These are phyloP conservation scores for Saturnispora mendoncae DNA, from an alignment of 805 yeast species.

Conservation along the genomic window DNA sequence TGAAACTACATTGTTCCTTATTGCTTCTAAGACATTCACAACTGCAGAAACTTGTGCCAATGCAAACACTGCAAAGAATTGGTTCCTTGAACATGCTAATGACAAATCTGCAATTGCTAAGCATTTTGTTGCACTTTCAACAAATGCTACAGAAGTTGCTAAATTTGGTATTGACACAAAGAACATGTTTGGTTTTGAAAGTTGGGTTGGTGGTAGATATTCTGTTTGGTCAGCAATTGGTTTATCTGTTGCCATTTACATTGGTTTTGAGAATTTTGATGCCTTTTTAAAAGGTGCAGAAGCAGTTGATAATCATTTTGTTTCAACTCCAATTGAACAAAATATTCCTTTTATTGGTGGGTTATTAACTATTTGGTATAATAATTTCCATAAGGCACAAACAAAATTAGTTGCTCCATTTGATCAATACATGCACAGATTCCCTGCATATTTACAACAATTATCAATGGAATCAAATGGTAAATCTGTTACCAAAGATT, in stretches of 20 bases:
- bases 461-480: slow-evolving; percentile 99
- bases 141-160: slow-evolving; percentile 84
- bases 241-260: slow-evolving; percentile 85
- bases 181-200: slow-evolving; percentile 97
- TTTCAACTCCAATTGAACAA: slow-evolving; percentile 71
- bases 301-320: slow-evolving; percentile 90
- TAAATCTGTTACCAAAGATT: slow-evolving; percentile 91
- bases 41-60: slow-evolving; percentile 97
- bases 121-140: slow-evolving; percentile 95
- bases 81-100: slow-evolving; percentile 67
- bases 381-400: slow-evolving; percentile 96
- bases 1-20: slow-evolving; percentile 85
- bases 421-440: slow-evolving; percentile 97
- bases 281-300: slow-evolving; percentile 94
- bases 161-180: slow-evolving; percentile 95
- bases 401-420: slow-evolving; percentile 98
- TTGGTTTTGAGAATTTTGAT: slow-evolving; percentile 92
- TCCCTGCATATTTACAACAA: slow-evolving; percentile 99
- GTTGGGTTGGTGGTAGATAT: slow-evolving; percentile 99
- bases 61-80: slow-evolving; percentile 88
- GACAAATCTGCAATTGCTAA: slow-evolving; percentile 74
- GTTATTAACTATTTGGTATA: slow-evolving; percentile 92
- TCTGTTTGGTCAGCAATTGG: slow-evolving; percentile 99
- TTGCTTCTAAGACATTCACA: slow-evolving; percentile 97
- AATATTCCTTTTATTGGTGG: slow-evolving; percentile 95